phyloP scores from a whole-genome alignment of 2,329 filamentous ascomycete species.

The Aspergillus pseudoglaucus region DNA sequence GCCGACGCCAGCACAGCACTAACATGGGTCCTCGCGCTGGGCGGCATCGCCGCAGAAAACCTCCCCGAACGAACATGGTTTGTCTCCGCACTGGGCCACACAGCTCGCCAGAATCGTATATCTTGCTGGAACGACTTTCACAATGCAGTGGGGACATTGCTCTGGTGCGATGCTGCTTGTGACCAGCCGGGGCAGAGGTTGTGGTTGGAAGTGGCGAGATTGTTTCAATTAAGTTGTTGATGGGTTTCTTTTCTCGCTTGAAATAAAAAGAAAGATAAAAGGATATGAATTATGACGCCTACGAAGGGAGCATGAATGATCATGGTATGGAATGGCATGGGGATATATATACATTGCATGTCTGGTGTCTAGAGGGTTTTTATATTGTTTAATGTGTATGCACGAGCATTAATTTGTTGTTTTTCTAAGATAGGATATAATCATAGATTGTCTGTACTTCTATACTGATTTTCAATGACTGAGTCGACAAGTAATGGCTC shows the following conservation, averaged over 20 bases:
- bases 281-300: conserved; percentile 5
- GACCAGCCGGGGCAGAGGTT: conserved; percentile 23
- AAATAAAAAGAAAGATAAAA: background rate
- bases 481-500: background rate
- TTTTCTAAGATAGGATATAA: too few species aligned
- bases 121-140: conserved; percentile 22
- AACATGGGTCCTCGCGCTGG: conserved; percentile 32
- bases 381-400: too few species aligned
- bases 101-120: conserved; percentile 14
- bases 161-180: conserved; percentile 32
- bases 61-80: conserved; percentile 29
- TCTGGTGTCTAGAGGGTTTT: too few species aligned
- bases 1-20: conserved; percentile 19
- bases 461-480: background rate
- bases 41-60: conserved; percentile 33
- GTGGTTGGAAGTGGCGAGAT: conserved; percentile 20
- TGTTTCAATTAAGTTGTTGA: background rate
- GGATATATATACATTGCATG: background rate
- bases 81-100: conserved; percentile 17
- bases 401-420: too few species aligned
- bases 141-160: conserved; percentile 17
- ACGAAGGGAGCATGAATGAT: background rate
- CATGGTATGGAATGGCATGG: background rate
- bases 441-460: background rate
- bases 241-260: background rate